Evolutionary conservation across 2,329 filamentous ascomycete genomes (phyloP), one percentile per base, ranked within the genome.

Genomic region (Alternaria dauci): DNA sequence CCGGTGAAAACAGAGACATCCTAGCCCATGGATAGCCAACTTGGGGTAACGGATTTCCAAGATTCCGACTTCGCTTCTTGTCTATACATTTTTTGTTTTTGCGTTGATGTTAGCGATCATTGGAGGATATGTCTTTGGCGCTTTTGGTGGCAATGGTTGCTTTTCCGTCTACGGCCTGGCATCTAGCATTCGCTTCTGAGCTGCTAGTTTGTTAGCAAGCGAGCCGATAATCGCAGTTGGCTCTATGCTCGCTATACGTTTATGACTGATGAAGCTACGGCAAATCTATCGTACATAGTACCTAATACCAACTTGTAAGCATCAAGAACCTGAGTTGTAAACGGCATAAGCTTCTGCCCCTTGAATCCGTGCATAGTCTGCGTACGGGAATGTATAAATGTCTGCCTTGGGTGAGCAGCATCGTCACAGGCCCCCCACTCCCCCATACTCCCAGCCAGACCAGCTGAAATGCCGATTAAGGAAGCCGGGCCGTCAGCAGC

Each of bases 1-100:
- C 32, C 59, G 26, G 67, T 75, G 5, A 76, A 76, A 52, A 67
- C 59, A 18, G 70, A 73, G 51, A 51, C n/a, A 12, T 53, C 50
- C 18, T 62, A 50, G 46, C 32, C 32, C 11, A 5, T 14, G 20
- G 18, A 36, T 6, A n/a, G 20, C 20, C 30, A 36, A 26, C 30
- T 36, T 38, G 46, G 32, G 30, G 20, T 25, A 38, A 3, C 38
- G n/a, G 42, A 55, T 50, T 32, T 41, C 20, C 46, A 25, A 26
- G 20, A n/a, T 50, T 36, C 16, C 14, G 11, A 38, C 32, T 44
- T 48, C 59, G 14, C 59, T 62, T 66, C 61, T 48, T 64, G 55
- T 65, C 36, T 57, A 67, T 58, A 59, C 54, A 58, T 58, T 36
- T 55, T 42, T 43, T 60, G 59, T 30, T 66, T 65, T 50, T 30